Conservation (phyloP, 2,329 filamentous ascomycete species). For the Gliomastix tumulicola region DNA sequence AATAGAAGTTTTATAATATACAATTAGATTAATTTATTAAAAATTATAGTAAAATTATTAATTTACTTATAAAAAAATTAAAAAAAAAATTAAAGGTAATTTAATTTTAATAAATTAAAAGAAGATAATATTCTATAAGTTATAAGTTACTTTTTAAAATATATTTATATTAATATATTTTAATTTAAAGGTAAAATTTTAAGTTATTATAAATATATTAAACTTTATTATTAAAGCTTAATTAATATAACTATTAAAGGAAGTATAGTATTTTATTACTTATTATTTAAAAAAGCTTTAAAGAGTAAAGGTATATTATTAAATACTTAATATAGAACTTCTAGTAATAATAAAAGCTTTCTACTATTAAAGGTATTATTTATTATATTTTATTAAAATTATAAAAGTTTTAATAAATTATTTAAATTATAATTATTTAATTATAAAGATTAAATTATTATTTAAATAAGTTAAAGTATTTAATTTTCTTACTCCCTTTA, state of each 20-base stretch:
- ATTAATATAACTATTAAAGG: conserved; percentile 1
- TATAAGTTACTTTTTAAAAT: conserved; percentile 1
- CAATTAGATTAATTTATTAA: too few species aligned
- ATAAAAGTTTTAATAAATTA: neutral
- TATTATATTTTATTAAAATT: neutral
- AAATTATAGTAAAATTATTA: neutral
- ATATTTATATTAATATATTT: conserved; percentile 2
- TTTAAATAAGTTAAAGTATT: conserved; percentile 2
- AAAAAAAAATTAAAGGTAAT: neutral
- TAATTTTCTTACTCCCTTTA: too few species aligned
- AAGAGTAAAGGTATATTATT: conserved; percentile 11
- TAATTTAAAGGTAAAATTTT: neutral
- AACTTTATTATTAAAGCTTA: neutral
- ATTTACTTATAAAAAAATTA: too few species aligned
- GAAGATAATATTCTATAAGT: conserved; percentile 3
- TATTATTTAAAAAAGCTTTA: conserved; percentile 2
- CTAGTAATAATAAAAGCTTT: conserved; percentile 15
- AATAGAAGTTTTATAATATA: too few species aligned
- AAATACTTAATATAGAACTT: conserved; percentile 14
- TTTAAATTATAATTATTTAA: conserved; percentile 1
- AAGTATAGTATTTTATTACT: conserved; percentile 1
- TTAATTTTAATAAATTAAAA: neutral
- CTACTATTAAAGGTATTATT: neutral
- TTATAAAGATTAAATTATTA: conserved; percentile 7
- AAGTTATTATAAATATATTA: neutral